Evolutionary conservation across 306 rosid species (phyloP).

Genomic region (Cotoneaster glaucophyllus): DNA sequence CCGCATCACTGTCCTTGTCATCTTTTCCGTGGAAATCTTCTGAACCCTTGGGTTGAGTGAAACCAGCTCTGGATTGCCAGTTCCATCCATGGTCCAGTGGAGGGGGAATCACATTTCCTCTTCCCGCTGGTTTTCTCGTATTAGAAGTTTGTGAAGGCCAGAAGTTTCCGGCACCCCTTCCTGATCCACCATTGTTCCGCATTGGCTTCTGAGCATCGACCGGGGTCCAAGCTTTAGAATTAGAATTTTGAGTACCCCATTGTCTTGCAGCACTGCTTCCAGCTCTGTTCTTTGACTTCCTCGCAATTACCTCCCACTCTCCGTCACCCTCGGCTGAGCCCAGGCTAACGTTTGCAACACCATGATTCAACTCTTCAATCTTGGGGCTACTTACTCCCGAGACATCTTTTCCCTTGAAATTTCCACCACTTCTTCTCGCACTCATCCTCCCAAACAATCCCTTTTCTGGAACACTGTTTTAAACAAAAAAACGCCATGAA

Average conservation of each 20-base stretch:
- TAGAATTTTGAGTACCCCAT: constrained; percentile 7
- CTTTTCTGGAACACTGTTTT: neutral
- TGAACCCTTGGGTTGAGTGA: constrained; percentile 8
- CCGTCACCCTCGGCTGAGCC: constrained; percentile 42
- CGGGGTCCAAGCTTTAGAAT: neutral
- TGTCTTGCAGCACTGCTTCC: constrained; percentile 41
- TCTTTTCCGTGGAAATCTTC: constrained; percentile 37
- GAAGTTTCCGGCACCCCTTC: neutral
- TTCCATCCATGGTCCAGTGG: constrained; percentile 52
- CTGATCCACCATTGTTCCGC: neutral
- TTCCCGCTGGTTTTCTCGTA: constrained; percentile 34
- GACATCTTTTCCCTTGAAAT: constrained; percentile 35
- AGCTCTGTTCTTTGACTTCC: constrained; percentile 59
- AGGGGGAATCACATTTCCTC: constrained; percentile 54
- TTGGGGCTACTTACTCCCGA: constrained; percentile 16
- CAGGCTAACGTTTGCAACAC: constrained; percentile 38
- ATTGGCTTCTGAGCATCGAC: constrained; percentile 4
- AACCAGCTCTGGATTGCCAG: constrained; percentile 8
- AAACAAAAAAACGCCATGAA: neutral
- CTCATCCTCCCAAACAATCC: constrained; percentile 20
- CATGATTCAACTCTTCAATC: constrained; percentile 40
- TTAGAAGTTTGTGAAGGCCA: constrained; percentile 33
- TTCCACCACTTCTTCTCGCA: constrained; percentile 44
- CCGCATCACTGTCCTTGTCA: constrained; percentile 3
- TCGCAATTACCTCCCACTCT: constrained; percentile 55